Evolutionary conservation across 139 green algal genomes (phyloP), one percentile per base, ranked within the genome.

Genomic region (Dunaliella primolecta): DNA sequence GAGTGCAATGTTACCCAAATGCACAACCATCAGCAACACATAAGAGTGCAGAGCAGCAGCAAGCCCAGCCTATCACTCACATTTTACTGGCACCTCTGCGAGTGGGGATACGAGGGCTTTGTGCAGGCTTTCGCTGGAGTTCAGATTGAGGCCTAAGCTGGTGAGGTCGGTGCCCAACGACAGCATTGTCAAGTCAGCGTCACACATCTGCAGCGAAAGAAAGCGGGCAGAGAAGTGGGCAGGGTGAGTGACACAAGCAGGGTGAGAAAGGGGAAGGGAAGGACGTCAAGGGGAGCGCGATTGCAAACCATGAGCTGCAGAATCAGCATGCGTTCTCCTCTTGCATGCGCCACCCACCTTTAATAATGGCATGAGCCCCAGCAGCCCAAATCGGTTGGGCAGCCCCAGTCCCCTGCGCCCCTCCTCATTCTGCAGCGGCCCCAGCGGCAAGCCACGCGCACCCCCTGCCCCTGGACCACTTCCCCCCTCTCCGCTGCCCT

Each of bases 141-240:
- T 98, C 24, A 99, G 90, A 90, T 98, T 98, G 29, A 99, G 91
- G 3, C 97, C 97, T 23, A 99, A 90, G 23, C 93, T 96, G 0
- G 97, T 99, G 1, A 99, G 91, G 86, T 99, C 97, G 0, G 93
- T 98, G 81, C 97, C 97, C 33, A 99, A 89, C 0, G 96, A 95
- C 80, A 99, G 91, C 79, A 96, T 98, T 0, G 97, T 98, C 29
- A 99, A 84, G 87, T 99, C 95, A 27, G 91, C 92, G 83, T 99
- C 96, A 23, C 77, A 92, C 95, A 98, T 98, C 64, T 95, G 91
- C 85, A 99, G 98, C 23, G 99, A 94, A 34, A 91, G 93, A 75
- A 99, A 91, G 85, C 99, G 87, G 31, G 96, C 96, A 82, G 99
- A 90, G 82, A 99, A 89, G 32, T 94, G 96, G 88, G 95, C 99